These are phyloP conservation scores for Acanthamoeba culbertsoni DNA, from an alignment of 208 protist species.

Conservation along the genomic window DNA sequence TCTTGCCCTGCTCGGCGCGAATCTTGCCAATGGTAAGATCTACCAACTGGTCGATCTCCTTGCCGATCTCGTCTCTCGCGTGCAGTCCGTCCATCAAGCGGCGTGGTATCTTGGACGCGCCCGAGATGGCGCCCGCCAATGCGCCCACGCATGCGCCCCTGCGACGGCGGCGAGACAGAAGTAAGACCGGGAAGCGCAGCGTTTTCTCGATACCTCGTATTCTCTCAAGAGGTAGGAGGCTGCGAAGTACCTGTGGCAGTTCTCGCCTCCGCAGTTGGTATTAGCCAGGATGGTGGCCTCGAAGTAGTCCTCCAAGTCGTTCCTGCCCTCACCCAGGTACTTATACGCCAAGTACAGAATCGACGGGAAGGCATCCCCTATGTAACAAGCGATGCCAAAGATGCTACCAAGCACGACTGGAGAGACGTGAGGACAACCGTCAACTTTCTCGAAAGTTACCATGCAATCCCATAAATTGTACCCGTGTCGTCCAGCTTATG, in stretches of 20 bases:
- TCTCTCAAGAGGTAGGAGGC: not conserved
- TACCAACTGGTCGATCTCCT: constrained; percentile 56
- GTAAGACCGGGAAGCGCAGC: too few species aligned
- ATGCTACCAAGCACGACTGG: not conserved
- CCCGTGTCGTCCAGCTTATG: not conserved
- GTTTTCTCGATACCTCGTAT: not conserved
- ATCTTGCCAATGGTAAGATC: not conserved
- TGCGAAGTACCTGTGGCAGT: not conserved
- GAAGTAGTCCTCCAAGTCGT: not conserved
- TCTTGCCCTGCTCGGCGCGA: not conserved
- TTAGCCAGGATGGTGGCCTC: constrained; percentile 46
- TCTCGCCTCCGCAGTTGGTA: constrained; percentile 54
- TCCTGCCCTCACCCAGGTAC: not conserved
- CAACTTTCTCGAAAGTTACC: not conserved
- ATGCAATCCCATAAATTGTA: not conserved
- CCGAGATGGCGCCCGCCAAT: constrained; percentile 13
- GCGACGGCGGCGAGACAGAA: not conserved
- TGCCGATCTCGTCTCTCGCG: not conserved
- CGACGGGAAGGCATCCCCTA: not conserved
- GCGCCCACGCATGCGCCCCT: not conserved
- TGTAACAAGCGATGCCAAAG: constrained; percentile 57
- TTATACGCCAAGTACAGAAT: constrained; percentile 53
- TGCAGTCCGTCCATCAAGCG: constrained; percentile 26
- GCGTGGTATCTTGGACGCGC: not conserved
- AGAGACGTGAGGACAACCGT: not conserved